These are phyloP conservation scores for Tardiomyces digboiensis DNA, from an alignment of 1,139 yeast species.

Conservation along the genomic window DNA sequence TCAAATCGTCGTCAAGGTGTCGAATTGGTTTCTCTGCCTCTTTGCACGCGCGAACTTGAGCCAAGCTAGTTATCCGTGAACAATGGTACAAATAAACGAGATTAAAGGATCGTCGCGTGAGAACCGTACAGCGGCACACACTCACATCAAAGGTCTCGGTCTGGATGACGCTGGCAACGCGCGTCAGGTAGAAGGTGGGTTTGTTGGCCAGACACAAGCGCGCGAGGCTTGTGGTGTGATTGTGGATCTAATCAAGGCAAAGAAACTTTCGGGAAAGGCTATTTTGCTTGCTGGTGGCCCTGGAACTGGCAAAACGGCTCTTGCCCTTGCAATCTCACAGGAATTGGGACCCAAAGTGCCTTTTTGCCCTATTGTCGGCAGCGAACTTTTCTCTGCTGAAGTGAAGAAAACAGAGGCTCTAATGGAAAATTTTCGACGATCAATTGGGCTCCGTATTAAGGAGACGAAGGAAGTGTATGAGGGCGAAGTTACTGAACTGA, in stretches of 20 bases:
- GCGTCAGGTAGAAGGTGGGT: conserved; percentile 82
- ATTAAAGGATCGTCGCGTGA: conserved; percentile 59
- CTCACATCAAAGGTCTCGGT: conserved; percentile 94
- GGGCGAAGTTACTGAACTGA: conserved; percentile 94
- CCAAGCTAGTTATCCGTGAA: too few relatives aligned
- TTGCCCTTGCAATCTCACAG: conserved; percentile 93
- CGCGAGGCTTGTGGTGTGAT: conserved; percentile 97
- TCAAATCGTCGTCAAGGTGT: too few relatives aligned
- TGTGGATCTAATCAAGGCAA: conserved; percentile 88
- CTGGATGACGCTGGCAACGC: conserved; percentile 87
- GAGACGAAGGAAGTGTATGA: conserved; percentile 98
- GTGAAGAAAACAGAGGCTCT: conserved; percentile 95
- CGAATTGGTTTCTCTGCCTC: too few relatives aligned
- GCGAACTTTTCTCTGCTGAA: conserved; percentile 93
- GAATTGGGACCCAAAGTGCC: conserved; percentile 99
- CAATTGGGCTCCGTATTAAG: conserved; percentile 91
- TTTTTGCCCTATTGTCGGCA: conserved; percentile 95
- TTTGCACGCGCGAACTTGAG: too few relatives aligned
- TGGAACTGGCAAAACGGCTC: conserved; percentile 96
- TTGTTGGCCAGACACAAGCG: conserved; percentile 91
- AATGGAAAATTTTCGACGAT: conserved; percentile 96
- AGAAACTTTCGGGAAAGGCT: conserved; percentile 96
- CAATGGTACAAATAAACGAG: conserved; percentile 80
- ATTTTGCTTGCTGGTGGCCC: conserved; percentile 94
- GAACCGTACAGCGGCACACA: conserved; percentile 90